Conservation (phyloP, 2,329 filamentous ascomycete species). For the Blumeriella jaapii region DNA sequence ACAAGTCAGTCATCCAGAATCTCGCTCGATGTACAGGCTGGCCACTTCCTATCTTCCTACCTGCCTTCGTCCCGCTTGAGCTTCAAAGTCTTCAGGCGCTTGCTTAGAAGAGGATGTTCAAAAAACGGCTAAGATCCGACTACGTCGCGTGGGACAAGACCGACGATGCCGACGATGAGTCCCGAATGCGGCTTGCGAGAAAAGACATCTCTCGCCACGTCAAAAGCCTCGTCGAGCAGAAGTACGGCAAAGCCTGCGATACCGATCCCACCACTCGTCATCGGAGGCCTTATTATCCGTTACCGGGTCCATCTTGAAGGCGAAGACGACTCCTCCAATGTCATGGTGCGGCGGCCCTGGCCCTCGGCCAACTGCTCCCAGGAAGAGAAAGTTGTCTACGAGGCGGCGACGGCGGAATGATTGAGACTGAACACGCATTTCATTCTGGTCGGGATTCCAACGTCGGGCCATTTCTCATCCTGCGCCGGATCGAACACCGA, state of each 20-base stretch:
- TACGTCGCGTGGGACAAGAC: constrained; percentile 18
- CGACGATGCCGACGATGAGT: constrained; percentile 13
- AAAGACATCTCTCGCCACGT: constrained; percentile 5
- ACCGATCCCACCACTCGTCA: constrained; percentile 10
- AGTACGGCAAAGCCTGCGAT: constrained; percentile 13
- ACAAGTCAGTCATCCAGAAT: no score
- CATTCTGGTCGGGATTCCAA: constrained; percentile 7
- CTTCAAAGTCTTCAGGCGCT: neutral
- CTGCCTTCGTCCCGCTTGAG: neutral
- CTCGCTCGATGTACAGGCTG: no score
- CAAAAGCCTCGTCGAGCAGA: constrained; percentile 10
- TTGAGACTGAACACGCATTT: constrained; percentile 9
- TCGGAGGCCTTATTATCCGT: constrained; percentile 16
- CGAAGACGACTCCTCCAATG: constrained; percentile 3
- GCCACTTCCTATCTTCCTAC: neutral
- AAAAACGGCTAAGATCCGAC: constrained; percentile 10
- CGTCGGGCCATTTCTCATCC: constrained; percentile 12
- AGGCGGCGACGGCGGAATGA: constrained; percentile 8
- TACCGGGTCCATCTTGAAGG: constrained; percentile 17
- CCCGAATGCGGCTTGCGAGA: constrained; percentile 10
- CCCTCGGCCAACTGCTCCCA: constrained; percentile 8
- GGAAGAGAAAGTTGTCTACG: constrained; percentile 8
- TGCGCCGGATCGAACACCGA: constrained; percentile 8
- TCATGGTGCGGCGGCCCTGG: constrained; percentile 11
- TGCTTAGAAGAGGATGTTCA: constrained; percentile 2